A percentile compares a stretch with the other conserved stretches of the same genome.
Evolutionary conservation across 164 flowering plant genomes (phyloP).

Genomic region (Magnolia officinalis): DNA sequence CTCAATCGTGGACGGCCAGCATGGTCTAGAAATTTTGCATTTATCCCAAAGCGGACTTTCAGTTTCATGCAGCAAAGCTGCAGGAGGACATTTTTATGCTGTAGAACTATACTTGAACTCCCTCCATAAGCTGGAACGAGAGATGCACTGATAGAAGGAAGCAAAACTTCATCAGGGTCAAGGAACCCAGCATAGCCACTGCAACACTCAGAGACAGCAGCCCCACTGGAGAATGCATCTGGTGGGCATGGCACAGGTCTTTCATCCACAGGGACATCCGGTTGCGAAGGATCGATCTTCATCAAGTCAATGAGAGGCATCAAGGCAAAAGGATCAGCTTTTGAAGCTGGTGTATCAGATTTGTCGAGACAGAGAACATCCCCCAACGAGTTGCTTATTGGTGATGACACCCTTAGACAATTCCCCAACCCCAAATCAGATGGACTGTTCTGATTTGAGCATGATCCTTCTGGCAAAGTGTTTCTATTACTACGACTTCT

Average conservation of each 20-base stretch:
- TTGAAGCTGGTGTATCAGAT: constrained; percentile 11
- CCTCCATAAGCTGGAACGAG: constrained; percentile 46
- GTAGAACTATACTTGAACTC: constrained; percentile 40
- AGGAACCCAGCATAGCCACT: constrained; percentile 41
- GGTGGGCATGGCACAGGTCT: constrained; percentile 23
- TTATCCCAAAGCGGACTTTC: constrained; percentile 77
- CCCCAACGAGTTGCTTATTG: constrained; percentile 12
- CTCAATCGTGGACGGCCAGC: constrained; percentile 79
- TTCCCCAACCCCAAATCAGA: constrained; percentile 21
- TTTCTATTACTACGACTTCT: constrained; percentile 53
- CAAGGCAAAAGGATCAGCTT: constrained; percentile 50
- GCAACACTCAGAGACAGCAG: constrained; percentile 27
- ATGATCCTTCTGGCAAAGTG: constrained; percentile 27
- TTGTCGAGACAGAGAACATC: constrained; percentile 18
- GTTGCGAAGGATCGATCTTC: constrained; percentile 21
- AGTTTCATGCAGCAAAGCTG: constrained; percentile 46
- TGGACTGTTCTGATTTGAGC: constrained; percentile 15
- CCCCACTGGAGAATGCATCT: constrained; percentile 16
- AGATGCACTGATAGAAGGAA: constrained; percentile 46
- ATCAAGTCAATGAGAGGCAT: constrained; percentile 36
- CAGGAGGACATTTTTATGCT: constrained; percentile 40
- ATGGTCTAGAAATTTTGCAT: constrained; percentile 55
- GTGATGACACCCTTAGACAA: constrained; percentile 17
- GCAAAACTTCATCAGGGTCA: constrained; percentile 55
- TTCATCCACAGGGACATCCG: constrained; percentile 38